A percentile compares a stretch with the other conserved stretches of the same genome.
Conservation (phyloP, 2,329 filamentous ascomycete species). For the Lasiodiplodia gonubiensis region DNA sequence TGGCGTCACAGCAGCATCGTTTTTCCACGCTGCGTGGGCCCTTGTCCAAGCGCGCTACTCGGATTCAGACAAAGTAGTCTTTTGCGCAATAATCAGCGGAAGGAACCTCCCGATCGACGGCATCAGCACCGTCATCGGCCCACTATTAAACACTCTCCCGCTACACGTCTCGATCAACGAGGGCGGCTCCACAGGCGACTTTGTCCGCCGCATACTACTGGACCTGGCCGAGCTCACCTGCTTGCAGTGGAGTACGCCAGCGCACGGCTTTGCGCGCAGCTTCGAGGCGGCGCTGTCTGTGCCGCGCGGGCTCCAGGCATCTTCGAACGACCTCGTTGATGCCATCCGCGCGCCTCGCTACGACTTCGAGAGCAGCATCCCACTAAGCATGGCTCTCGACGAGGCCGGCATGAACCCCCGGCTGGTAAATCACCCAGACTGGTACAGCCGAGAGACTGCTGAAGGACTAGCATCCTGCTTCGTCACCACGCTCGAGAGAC, state of each 20-base stretch:
- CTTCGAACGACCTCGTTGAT: background rate
- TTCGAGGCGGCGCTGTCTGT: conserved; percentile 11
- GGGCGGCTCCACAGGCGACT: background rate
- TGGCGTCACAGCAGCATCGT: conserved; percentile 30
- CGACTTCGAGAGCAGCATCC: conserved; percentile 12
- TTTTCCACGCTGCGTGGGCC: conserved; percentile 47
- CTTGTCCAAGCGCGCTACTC: conserved; percentile 40
- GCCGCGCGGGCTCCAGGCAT: background rate
- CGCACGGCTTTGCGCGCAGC: conserved; percentile 2
- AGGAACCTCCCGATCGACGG: conserved; percentile 42
- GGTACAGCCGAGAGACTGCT: background rate
- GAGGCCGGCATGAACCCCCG: background rate
- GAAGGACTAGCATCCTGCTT: conserved; percentile 6
- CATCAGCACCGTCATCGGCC: conserved; percentile 40
- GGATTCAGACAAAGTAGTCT: conserved; percentile 40
- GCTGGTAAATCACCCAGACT: conserved; percentile 6
- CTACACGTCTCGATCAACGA: background rate
- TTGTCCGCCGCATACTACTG: background rate
- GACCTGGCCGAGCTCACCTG: conserved; percentile 5
- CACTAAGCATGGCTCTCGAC: conserved; percentile 8
- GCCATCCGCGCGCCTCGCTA: background rate
- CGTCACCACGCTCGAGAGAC: background rate
- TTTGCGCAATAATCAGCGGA: conserved; percentile 46
- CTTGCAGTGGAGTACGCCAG: conserved; percentile 35
- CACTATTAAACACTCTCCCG: conserved; percentile 43